Percentiles rank a stretch among this genome's conserved stretches.
phyloP scores from a whole-genome alignment of 495 filamentous ascomycete genomes.

The Haplographium delicatum region DNA sequence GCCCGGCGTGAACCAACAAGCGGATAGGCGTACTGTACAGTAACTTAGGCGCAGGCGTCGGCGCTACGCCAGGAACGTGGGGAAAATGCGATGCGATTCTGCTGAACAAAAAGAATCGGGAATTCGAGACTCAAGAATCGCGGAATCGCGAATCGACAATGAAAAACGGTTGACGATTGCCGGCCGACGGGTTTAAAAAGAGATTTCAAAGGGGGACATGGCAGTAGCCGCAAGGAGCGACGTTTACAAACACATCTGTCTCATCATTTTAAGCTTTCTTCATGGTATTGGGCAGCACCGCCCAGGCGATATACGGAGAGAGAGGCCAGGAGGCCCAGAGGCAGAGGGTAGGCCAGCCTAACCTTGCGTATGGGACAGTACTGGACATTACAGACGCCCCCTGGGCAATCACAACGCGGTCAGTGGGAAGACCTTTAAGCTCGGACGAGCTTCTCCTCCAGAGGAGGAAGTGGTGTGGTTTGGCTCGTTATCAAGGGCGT shows the following conservation, averaged over 20 bases:
- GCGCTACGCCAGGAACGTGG: conserved; percentile 10
- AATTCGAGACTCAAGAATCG: not conserved
- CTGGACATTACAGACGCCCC: too few relatives aligned
- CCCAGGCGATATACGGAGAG: too few relatives aligned
- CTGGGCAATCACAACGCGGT: too few relatives aligned
- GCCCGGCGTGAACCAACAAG: too few relatives aligned
- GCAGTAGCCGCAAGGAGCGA: conserved; percentile 6
- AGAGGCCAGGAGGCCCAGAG: not conserved
- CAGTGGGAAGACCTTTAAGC: not conserved
- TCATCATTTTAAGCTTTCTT: conserved; percentile 16
- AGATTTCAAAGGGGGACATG: not conserved
- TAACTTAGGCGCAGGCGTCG: not conserved
- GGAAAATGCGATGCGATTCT: not conserved
- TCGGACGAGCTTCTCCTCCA: not conserved
- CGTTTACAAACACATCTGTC: conserved; percentile 22
- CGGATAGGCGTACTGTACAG: too few relatives aligned
- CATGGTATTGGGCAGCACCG: conserved; percentile 10
- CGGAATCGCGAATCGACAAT: not conserved
- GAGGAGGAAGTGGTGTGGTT: too few relatives aligned
- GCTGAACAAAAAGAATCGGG: not conserved
- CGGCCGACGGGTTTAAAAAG: too few relatives aligned
- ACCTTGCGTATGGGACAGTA: not conserved
- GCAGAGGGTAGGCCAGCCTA: not conserved
- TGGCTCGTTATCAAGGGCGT: too few relatives aligned
- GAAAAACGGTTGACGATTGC: not conserved